Base-by-base conservation (phyloP, 2,329 filamentous ascomycete species). In the Alternaria postmessia region DNA sequence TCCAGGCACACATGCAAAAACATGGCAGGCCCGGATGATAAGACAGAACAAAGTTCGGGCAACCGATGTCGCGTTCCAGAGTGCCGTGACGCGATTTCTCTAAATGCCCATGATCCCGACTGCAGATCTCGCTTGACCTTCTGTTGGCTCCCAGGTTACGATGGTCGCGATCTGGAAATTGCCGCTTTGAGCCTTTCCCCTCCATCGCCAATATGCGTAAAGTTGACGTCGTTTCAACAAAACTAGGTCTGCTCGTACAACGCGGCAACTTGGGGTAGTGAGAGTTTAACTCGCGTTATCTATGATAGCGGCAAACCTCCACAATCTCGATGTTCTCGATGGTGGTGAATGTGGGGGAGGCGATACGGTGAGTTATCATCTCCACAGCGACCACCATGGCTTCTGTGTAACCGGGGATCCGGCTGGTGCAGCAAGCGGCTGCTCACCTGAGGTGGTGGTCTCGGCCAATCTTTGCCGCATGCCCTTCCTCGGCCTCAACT, bases 401-500 rank as follows among this genome's bases (percentile, higher is more conserved):
- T 70, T 75, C 55, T 72, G 70, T 67, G 65, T 51, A 42, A 69
- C 68, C 64, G 61, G 58, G 42, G 64, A 54, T 32, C 53, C 66
- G 59, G 36, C 26, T 42, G 63, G 62, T 57, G 68, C 57, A 59
- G 64, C 62, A 53, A 54, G 47, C 59, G 64, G 42, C 54, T 68
- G 53, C 56, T 65, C 65, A 39, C 39, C 61, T 38, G 42, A 42
- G 51, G 62, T 57, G 28, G 46, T 54, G 24, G 46, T 54, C 39
- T 61, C 63, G 55, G 54, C 38, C 46, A 55, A 42, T 54, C 58
- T 57, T 58, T 70, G 66, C 42, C 70, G 70, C 51, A 68, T 62
- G 46, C 75, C 73, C 55, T 74, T 73, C 47, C 75, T 63, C 34
- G 81, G 80, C 72, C 77, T 82, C 71, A 84, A 63, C 69, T 84